Base-by-base conservation (phyloP, 2,329 filamentous ascomycete species). In the Fusarium verticillioides region DNA sequence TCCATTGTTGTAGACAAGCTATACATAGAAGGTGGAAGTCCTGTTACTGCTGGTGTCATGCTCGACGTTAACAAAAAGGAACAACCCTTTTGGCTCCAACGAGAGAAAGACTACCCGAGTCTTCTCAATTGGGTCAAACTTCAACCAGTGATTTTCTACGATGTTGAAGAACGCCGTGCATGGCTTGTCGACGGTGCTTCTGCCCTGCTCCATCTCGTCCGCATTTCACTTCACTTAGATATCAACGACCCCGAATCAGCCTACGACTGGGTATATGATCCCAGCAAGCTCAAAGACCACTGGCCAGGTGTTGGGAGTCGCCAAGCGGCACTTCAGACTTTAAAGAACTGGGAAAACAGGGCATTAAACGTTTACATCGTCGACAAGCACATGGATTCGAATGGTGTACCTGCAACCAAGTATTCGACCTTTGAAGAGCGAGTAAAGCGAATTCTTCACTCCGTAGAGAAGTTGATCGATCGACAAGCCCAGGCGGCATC, bases 151-250 rank as follows among this genome's bases (percentile, higher is more conserved):
- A 37, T 63, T 0, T 72, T 73, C 19, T 62, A 72, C 1, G 66
- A 73, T 21, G 66, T 64, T 1, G 23, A 23, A 4, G 60, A 66
- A 1, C 52, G 66, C 0, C 61, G 69, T 11, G 60, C 62, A 19
- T 73, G 71, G 69, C 56, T 73, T 0, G 23, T 73, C 9, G 69
- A 72, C 5, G 66, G 69, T 4, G 66, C 59, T 28, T 73, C 66
- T 7, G 69, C 71, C 9, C 21, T 73, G 11, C 69, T 73, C 28
- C 62, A 73, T 42, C 42, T 73, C 1, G 70, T 72, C 2, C 60
- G 68, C 4, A 60, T 69, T 34, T 72, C 68, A 12, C 56, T 72
- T 7, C 21, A 68, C 4, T 21, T 21, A 2, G 52, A 72, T 21
- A 32, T 30, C 4, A 50, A 64, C 5, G 70, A 71, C 9, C 56